Percentiles rank a stretch among this genome's conserved stretches.
Conservation (phyloP, 371 early-diverging fungal genomes). For the Rhizomucor miehei region DNA sequence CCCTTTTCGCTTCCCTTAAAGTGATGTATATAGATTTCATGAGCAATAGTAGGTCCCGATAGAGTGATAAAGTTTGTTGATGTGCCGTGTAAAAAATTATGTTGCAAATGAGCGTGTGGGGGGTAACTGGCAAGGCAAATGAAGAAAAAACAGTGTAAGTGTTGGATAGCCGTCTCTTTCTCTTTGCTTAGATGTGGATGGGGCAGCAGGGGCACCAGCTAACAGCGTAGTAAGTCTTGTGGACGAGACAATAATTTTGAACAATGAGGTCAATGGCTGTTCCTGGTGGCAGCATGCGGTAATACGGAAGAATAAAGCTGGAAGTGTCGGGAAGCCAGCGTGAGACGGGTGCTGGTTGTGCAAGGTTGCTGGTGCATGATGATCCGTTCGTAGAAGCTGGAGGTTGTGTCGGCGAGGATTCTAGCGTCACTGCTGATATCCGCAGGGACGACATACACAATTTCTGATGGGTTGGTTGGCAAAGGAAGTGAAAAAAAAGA, state of each 20-base stretch:
- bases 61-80: too few species aligned
- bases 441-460: slow-evolving; percentile 3
- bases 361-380: not conserved
- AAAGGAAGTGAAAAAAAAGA: not conserved
- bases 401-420: not conserved
- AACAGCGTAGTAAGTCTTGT: slow-evolving; percentile 11
- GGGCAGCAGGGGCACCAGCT: slow-evolving; percentile 11
- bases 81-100: too few species aligned
- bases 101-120: too few species aligned
- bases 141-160: too few species aligned
- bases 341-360: slow-evolving; percentile 3
- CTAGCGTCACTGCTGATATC: slow-evolving; percentile 1
- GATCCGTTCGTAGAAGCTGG: not conserved
- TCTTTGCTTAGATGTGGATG: not conserved
- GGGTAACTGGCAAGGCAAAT: too few species aligned
- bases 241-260: slow-evolving; percentile 9
- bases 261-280: slow-evolving; percentile 3
- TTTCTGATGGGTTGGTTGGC: not conserved
- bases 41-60: too few species aligned
- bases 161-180: too few species aligned
- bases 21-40: too few species aligned
- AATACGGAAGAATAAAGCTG: slow-evolving; percentile 4
- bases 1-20: too few species aligned
- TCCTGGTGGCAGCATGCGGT: not conserved
- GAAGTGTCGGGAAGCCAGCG: slow-evolving; percentile 12